Conservation (phyloP, 1,284 basidiomycete genomes). For the Leccinum cinnamomeum region DNA sequence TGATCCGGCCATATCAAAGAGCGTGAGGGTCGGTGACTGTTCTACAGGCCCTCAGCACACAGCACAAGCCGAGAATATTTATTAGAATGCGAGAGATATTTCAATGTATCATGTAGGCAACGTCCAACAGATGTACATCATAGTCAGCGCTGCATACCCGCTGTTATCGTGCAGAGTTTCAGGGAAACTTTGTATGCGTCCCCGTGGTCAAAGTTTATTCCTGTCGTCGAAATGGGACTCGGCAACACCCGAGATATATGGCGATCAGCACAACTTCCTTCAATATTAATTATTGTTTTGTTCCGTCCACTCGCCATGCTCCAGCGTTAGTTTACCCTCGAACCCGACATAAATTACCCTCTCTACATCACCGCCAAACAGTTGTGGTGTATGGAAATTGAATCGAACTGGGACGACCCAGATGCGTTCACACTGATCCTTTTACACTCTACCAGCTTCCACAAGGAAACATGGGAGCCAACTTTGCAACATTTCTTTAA, state of each 20-base stretch:
- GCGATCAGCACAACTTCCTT: no score
- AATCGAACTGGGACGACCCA: constrained; percentile 32
- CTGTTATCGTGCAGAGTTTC: background rate
- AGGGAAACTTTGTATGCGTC: no score
- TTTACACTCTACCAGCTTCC: constrained; percentile 63
- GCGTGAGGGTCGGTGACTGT: background rate
- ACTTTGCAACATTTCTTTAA: constrained; percentile 37
- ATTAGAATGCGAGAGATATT: background rate
- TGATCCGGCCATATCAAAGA: constrained; percentile 16
- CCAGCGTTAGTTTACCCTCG: constrained; percentile 23
- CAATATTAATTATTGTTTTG: background rate
- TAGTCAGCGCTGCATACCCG: background rate
- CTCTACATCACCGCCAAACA: constrained; percentile 56
- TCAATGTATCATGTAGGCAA: background rate
- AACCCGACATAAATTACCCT: constrained; percentile 42
- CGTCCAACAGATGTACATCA: background rate
- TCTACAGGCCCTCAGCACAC: background rate
- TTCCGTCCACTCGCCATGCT: constrained; percentile 15
- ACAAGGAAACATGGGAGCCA: constrained; percentile 69
- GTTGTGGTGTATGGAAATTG: constrained; percentile 46
- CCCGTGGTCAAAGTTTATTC: background rate
- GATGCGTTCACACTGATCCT: constrained; percentile 53
- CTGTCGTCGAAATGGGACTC: background rate
- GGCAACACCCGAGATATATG: background rate
- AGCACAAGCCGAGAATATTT: background rate